These are phyloP conservation scores for Paragyromitra xinjiangensis DNA, from an alignment of 495 filamentous ascomycete species.

Conservation along the genomic window DNA sequence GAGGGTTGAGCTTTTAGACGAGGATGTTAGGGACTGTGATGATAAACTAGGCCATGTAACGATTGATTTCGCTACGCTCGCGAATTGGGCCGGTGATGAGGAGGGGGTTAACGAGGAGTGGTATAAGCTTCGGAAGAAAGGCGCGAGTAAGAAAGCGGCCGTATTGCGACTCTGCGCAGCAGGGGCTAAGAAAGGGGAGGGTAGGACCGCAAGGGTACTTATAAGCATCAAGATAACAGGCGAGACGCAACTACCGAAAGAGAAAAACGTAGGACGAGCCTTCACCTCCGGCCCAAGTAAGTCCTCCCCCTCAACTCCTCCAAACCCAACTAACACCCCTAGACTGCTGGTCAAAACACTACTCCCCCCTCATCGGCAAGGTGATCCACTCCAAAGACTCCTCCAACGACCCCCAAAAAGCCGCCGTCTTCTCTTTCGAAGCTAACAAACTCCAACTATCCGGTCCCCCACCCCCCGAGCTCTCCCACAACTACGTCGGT, in stretches of 20 bases:
- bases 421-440: constrained; percentile 68
- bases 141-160: constrained; percentile 66
- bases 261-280: constrained; percentile 10
- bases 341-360: constrained; percentile 82
- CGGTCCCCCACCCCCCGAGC: constrained; percentile 77
- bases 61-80: constrained; percentile 59
- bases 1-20: constrained; percentile 85
- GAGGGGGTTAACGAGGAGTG: constrained; percentile 67
- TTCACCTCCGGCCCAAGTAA: constrained; percentile 42
- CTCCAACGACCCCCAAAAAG: constrained; percentile 5
- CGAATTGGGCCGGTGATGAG: background rate
- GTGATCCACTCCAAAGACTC: constrained; percentile 78
- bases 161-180: constrained; percentile 21
- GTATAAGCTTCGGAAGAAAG: constrained; percentile 81
- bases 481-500: constrained; percentile 92
- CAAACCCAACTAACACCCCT: constrained; percentile 68
- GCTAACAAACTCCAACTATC: constrained; percentile 88
- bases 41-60: constrained; percentile 87
- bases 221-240: constrained; percentile 68
- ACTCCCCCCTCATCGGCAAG: constrained; percentile 86
- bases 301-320: background rate
- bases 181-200: background rate
- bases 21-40: constrained; percentile 86
- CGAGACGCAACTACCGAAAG: constrained; percentile 31
- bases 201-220: constrained; percentile 62